Percentiles rank a stretch among this genome's conserved stretches.
phyloP scores from a whole-genome alignment of 1,284 basidiomycete genomes.

The Ustilago tritici region DNA sequence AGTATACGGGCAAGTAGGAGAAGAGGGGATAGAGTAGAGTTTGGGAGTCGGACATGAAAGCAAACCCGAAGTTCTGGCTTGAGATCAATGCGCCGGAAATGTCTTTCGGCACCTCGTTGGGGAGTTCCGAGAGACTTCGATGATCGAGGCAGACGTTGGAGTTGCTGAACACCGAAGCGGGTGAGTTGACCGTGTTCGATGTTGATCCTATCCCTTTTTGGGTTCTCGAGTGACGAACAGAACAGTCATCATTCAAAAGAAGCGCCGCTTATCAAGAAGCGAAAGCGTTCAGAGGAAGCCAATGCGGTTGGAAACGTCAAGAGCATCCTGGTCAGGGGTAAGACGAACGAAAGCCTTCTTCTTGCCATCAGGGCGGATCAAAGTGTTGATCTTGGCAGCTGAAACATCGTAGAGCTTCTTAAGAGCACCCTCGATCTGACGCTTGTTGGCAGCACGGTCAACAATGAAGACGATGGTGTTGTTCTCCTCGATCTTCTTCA shows the following conservation, averaged over 20 bases:
- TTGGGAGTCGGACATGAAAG: slow-evolving; percentile 1
- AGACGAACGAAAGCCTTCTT: slow-evolving; percentile 99
- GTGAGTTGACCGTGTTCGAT: slow-evolving; percentile 8
- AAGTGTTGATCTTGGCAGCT: slow-evolving; percentile 95
- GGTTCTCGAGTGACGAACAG: background rate
- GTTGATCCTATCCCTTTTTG: slow-evolving; percentile 13
- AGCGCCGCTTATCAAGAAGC: background rate
- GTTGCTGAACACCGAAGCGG: background rate
- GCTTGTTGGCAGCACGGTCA: slow-evolving; percentile 95
- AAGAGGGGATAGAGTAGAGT: background rate
- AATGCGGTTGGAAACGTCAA: slow-evolving; percentile 99
- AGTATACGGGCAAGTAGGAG: background rate
- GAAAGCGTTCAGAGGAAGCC: slow-evolving; percentile 67
- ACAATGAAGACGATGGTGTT: slow-evolving; percentile 99
- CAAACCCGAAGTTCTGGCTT: background rate
- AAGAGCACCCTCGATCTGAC: slow-evolving; percentile 93
- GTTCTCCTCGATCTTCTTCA: slow-evolving; percentile 97
- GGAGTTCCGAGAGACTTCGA: background rate
- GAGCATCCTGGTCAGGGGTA: slow-evolving; percentile 93
- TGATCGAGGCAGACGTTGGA: slow-evolving; percentile 1
- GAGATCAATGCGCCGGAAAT: background rate
- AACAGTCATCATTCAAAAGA: background rate
- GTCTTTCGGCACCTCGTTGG: background rate
- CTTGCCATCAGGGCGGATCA: slow-evolving; percentile 98
- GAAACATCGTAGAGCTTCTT: slow-evolving; percentile 99